phyloP scores from a whole-genome alignment of 495 filamentous ascomycete genomes.

The Echria macrotheca region DNA sequence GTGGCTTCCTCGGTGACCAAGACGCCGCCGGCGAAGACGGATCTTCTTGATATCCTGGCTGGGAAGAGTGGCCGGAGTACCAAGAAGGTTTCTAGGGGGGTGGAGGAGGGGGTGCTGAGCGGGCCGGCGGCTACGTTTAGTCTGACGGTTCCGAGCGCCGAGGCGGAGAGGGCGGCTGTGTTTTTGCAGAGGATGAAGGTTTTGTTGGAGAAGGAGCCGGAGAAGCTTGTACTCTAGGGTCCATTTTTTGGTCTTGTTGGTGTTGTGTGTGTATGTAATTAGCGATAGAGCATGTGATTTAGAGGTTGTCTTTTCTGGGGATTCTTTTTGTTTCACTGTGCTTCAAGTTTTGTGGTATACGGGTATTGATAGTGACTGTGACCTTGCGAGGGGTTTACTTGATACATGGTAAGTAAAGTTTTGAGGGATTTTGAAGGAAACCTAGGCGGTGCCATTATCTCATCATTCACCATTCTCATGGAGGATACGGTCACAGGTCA shows the following conservation, averaged over 20 bases:
- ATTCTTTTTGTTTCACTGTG: not conserved
- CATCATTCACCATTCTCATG: too few species aligned
- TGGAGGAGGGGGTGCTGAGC: not conserved
- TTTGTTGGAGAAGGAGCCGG: slow-evolving; percentile 77
- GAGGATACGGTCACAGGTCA: too few species aligned
- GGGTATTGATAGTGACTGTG: too few species aligned
- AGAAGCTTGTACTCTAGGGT: slow-evolving; percentile 58
- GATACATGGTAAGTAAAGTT: too few species aligned
- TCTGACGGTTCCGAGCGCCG: slow-evolving; percentile 64
- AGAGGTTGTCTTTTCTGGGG: too few species aligned
- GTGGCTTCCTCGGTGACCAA: slow-evolving; percentile 22
- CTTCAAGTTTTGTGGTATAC: not conserved
- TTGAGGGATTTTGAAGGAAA: too few species aligned
- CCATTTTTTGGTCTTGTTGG: not conserved
- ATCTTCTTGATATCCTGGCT: slow-evolving; percentile 76
- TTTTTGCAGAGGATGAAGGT: slow-evolving; percentile 82
- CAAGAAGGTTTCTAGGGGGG: not conserved
- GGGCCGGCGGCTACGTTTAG: slow-evolving; percentile 61
- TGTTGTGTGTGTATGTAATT: not conserved
- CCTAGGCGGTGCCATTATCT: too few species aligned
- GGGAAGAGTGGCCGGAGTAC: slow-evolving; percentile 27
- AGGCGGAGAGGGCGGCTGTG: slow-evolving; percentile 70
- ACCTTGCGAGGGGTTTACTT: too few species aligned
- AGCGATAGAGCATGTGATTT: slow-evolving; percentile 4
- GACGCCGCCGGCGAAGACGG: slow-evolving; percentile 38